Conservation (phyloP, 768 basidiomycete genomes). For the Mycena latifolia region DNA sequence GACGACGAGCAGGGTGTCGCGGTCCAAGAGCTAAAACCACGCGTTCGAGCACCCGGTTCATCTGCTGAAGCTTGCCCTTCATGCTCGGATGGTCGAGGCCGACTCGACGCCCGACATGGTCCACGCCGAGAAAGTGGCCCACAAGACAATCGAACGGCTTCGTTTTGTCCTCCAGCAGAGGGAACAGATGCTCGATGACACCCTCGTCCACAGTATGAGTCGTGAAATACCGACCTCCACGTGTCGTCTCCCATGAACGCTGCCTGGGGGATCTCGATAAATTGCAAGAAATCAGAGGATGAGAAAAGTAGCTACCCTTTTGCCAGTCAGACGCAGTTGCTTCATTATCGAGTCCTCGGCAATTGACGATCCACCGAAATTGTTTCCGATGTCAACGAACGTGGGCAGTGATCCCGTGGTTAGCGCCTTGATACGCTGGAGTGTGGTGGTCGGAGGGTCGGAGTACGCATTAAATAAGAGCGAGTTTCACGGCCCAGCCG, state of each 20-base stretch:
- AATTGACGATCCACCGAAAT: slow-evolving; percentile 90
- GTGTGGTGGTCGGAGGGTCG: slow-evolving; percentile 95
- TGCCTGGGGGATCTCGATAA: slow-evolving; percentile 57
- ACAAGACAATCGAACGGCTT: slow-evolving; percentile 88
- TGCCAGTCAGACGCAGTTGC: slow-evolving; percentile 72
- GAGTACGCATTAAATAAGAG: slow-evolving; percentile 91
- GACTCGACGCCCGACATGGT: slow-evolving; percentile 95
- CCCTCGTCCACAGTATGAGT: slow-evolving; percentile 94
- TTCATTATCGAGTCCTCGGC: slow-evolving; percentile 89
- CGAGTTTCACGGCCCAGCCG: slow-evolving; percentile 73
- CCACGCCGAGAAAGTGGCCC: slow-evolving; percentile 95
- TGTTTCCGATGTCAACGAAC: slow-evolving; percentile 93
- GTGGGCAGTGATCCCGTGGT: slow-evolving; percentile 97
- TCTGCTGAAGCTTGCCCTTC: slow-evolving; percentile 87
- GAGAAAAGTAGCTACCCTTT: slow-evolving; percentile 60
- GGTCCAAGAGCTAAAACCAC: slow-evolving; percentile 82
- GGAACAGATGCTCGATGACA: slow-evolving; percentile 86
- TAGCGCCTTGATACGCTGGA: slow-evolving; percentile 95
- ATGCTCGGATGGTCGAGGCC: slow-evolving; percentile 91
- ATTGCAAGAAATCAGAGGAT: slow-evolving; percentile 1
- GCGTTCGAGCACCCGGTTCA: slow-evolving; percentile 81
- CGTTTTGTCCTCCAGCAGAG: slow-evolving; percentile 68
- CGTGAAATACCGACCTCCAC: slow-evolving; percentile 92
- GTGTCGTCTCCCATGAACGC: slow-evolving; percentile 98
- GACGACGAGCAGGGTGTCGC: slow-evolving; percentile 92